Evolutionary conservation across 2,329 filamentous ascomycete species (phyloP).

Genomic region (Neopestalotiopsis sp.): DNA sequence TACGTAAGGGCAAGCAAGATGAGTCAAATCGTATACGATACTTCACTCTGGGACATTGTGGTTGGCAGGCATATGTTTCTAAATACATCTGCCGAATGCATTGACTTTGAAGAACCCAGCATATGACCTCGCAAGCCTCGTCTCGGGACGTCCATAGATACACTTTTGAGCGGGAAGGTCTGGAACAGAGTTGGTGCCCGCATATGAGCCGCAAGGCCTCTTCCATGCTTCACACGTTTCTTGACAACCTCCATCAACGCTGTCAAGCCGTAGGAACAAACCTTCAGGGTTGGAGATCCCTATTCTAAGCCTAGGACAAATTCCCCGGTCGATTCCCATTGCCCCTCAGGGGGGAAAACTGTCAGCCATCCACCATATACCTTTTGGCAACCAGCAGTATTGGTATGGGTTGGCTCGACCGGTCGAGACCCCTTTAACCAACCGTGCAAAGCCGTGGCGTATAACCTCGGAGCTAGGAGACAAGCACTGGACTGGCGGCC

Average conservation of each 20-base stretch:
- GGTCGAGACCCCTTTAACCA: neutral
- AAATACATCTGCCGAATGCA: neutral
- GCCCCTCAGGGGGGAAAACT: neutral
- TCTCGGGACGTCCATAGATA: neutral
- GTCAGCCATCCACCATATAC: neutral
- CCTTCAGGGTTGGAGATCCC: neutral
- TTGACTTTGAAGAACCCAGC: neutral
- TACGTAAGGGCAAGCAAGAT: neutral
- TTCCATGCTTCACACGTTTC: neutral
- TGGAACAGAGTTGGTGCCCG: neutral
- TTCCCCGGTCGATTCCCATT: neutral
- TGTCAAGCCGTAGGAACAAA: neutral
- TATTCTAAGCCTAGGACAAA: neutral
- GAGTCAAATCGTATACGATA: neutral
- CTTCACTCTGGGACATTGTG: neutral
- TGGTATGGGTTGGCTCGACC: neutral
- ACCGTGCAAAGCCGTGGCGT: neutral
- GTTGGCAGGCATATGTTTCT: neutral
- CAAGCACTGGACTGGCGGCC: neutral
- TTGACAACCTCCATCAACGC: neutral
- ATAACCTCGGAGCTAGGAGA: neutral
- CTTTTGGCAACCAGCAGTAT: neutral
- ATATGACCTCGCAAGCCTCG: neutral
- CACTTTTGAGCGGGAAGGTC: neutral
- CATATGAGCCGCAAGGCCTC: neutral